Evolutionary conservation across 345 rosid genomes (phyloP), one percentile per base, ranked within the genome.

Genomic region (Tarenaya hassleriana): DNA sequence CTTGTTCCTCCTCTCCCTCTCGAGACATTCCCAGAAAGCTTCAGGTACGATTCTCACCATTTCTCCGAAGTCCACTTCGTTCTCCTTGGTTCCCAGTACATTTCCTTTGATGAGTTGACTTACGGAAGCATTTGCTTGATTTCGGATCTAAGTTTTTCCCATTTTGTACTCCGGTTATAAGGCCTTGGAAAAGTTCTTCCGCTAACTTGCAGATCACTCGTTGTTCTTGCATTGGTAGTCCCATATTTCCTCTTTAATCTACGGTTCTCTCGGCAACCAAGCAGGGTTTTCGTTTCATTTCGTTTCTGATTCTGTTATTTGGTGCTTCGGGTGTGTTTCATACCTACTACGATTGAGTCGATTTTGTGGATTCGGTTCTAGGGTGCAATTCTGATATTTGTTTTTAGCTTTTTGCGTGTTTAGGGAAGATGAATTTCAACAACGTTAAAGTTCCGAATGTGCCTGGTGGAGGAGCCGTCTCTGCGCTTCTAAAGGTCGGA

Each of bases 391-490:
- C 49, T 50, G 56, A 54, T 20, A 4, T 37, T 43, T 24, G 7
- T 21, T 15, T 1, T 8, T 12, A 16, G 12, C 16, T 11, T 50
- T 10, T 34, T 29, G 34, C 14, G 5, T 54, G 16, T 34, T 41
- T 0, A 7, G 41, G 21, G 13, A 40, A 3, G 49, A 77, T 74
- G 83, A 77, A 71, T 61, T 43, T 77, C 56, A 74, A 69, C 68
- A 85, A 84, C 50, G 77, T 81, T 38, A 89, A 78, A 73, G 84
- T 89, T 47, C 97, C 97, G 8, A 83, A 81, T 63, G 66, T 83
- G 59, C 88, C 95, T 0, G 82, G 94, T 11, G 80, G 82, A 19
- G 95, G 90, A 54, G 77, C 83, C 6, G 41, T 69, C 17, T 71
- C 86, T 37, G 61, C 80, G 47, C 47, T 91, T 74, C 41, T 91